Evolutionary conservation across 345 rosid genomes (phyloP).

Genomic region (Lepidium didymum): DNA sequence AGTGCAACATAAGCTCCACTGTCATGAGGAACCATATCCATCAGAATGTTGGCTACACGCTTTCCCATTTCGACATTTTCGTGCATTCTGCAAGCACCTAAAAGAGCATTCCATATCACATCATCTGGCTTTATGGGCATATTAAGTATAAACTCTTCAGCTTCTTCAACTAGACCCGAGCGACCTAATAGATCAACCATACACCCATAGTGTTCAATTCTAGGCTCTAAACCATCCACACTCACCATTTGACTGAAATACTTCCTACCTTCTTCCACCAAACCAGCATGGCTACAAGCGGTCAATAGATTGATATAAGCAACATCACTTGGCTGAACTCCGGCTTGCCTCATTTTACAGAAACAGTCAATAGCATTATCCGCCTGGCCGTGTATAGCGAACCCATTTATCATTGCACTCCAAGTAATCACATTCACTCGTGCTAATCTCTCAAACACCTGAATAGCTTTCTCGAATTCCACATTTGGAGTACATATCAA

Average conservation of each 20-base stretch:
- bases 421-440: slow-evolving; percentile 49
- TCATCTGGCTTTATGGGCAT: slow-evolving; percentile 57
- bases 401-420: slow-evolving; percentile 62
- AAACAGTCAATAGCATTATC: slow-evolving; percentile 47
- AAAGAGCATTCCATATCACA: slow-evolving; percentile 61
- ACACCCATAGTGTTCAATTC: slow-evolving; percentile 68
- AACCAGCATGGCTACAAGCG: slow-evolving; percentile 66
- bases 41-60: slow-evolving; percentile 42
- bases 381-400: slow-evolving; percentile 59
- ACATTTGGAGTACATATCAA: slow-evolving; percentile 75
- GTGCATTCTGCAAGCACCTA: slow-evolving; percentile 61
- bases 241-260: slow-evolving; percentile 48
- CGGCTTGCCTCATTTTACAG: slow-evolving; percentile 36
- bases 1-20: slow-evolving; percentile 68
- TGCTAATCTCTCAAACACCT: slow-evolving; percentile 43
- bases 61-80: slow-evolving; percentile 49
- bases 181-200: slow-evolving; percentile 74
- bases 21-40: slow-evolving; percentile 51
- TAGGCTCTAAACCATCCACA: slow-evolving; percentile 47
- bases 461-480: slow-evolving; percentile 60
- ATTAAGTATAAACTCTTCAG: slow-evolving; percentile 49
- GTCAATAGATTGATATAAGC: slow-evolving; percentile 47
- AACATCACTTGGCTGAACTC: slow-evolving; percentile 45
- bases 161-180: slow-evolving; percentile 50
- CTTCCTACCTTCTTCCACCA: slow-evolving; percentile 49